Evolutionary conservation across 345 rosid species (phyloP).

Genomic region (Angophora floribunda): DNA sequence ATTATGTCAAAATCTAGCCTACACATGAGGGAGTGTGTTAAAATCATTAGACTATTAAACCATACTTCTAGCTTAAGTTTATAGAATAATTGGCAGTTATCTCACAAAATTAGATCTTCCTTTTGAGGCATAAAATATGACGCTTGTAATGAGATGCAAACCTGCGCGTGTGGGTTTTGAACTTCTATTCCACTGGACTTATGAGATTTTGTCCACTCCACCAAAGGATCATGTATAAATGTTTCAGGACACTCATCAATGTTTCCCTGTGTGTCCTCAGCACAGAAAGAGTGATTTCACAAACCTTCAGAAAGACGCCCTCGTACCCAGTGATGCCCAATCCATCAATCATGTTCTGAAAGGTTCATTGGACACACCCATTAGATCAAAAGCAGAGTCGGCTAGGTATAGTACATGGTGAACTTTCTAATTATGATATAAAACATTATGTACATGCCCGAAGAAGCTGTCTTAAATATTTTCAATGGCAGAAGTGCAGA

Average conservation of each 20-base stretch:
- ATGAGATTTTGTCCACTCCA: conserved; percentile 96
- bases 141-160: conserved; percentile 9
- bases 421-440: neutral
- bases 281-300: conserved; percentile 87
- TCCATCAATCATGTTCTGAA: conserved; percentile 96
- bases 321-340: conserved; percentile 96
- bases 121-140: neutral
- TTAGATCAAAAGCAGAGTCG: neutral
- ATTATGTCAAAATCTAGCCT: neutral
- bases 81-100: neutral
- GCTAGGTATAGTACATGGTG: neutral
- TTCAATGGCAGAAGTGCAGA: neutral
- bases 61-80: neutral
- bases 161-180: conserved; percentile 98
- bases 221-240: conserved; percentile 98
- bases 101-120: neutral
- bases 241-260: conserved; percentile 94
- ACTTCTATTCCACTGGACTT: conserved; percentile 97
- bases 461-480: neutral
- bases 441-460: neutral
- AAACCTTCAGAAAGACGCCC: conserved; percentile 75
- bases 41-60: neutral
- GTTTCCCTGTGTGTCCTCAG: conserved; percentile 88
- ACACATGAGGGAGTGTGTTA: neutral
- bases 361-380: neutral